A percentile compares a stretch with the other conserved stretches of the same genome.
Conservation (phyloP, 2,329 filamentous ascomycete genomes). For the Cordyceps fumosorosea region DNA sequence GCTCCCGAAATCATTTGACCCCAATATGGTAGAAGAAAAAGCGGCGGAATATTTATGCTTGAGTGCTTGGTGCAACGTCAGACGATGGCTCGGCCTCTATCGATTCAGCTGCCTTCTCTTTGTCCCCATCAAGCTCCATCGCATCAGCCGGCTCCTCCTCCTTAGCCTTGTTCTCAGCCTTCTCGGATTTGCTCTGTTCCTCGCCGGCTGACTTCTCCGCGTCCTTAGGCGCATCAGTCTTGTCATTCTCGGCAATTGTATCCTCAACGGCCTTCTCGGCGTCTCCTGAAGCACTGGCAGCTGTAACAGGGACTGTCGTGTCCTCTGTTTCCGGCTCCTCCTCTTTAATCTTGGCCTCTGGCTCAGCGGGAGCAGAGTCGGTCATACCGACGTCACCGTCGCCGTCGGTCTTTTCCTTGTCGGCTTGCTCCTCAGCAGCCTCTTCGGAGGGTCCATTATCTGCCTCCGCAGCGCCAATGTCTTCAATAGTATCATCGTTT, state of each 20-base stretch:
- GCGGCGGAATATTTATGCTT: neutral
- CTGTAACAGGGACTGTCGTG: slow-evolving; percentile 15
- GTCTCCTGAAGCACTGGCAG: slow-evolving; percentile 14
- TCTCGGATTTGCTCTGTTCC: slow-evolving; percentile 12
- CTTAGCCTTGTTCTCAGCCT: slow-evolving; percentile 16
- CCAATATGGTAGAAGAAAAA: slow-evolving; percentile 1
- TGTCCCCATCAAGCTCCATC: slow-evolving; percentile 29
- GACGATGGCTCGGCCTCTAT: neutral
- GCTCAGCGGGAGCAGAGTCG: slow-evolving; percentile 27
- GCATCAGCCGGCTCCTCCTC: slow-evolving; percentile 21
- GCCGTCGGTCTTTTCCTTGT: slow-evolving; percentile 32
- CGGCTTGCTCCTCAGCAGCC: slow-evolving; percentile 16
- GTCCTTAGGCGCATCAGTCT: neutral
- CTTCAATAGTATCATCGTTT: slow-evolving; percentile 39
- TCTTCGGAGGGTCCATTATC: slow-evolving; percentile 21
- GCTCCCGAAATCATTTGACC: neutral
- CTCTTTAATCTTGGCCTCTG: slow-evolving; percentile 31
- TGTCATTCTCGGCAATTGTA: neutral
- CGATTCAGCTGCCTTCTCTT: slow-evolving; percentile 20
- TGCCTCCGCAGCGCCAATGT: slow-evolving; percentile 28
- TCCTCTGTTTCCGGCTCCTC: slow-evolving; percentile 32
- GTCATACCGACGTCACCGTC: slow-evolving; percentile 49
- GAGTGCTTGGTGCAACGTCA: neutral
- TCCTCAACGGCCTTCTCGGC: slow-evolving; percentile 17
- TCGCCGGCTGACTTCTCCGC: slow-evolving; percentile 12